phyloP scores from a whole-genome alignment of 805 yeast species.

The Schwanniomyces yamadae region DNA sequence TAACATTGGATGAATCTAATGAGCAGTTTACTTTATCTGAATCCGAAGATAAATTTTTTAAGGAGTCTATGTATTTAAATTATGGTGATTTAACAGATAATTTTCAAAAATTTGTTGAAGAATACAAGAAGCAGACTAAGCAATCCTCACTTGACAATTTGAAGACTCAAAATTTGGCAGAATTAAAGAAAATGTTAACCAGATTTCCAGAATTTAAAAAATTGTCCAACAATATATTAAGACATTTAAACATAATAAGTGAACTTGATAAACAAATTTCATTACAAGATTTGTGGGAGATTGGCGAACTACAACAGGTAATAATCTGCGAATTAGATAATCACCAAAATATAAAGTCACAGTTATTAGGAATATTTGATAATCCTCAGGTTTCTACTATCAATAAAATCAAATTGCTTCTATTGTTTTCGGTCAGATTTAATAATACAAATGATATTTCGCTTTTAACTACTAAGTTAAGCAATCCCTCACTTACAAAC shows the following conservation, averaged over 20 bases:
- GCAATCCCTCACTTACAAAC: conserved; percentile 26
- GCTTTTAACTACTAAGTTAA: conserved; percentile 24
- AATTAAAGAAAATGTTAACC: conserved; percentile 87
- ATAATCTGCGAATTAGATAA: conserved; percentile 55
- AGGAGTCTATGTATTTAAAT: conserved; percentile 80
- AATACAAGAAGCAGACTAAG: conserved; percentile 78
- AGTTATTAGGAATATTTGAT: conserved; percentile 53
- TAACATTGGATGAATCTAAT: conserved; percentile 59
- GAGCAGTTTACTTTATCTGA: conserved; percentile 49
- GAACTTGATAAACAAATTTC: conserved; percentile 80
- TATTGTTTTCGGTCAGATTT: conserved; percentile 70
- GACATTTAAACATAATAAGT: conserved; percentile 86
- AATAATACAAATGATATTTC: conserved; percentile 21
- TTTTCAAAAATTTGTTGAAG: conserved; percentile 79
- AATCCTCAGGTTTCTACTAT: conserved; percentile 43
- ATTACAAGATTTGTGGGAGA: conserved; percentile 66
- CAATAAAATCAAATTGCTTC: conserved; percentile 68
- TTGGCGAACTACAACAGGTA: conserved; percentile 88
- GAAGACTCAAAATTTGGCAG: conserved; percentile 67
- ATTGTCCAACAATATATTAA: conserved; percentile 81
- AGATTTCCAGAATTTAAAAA: conserved; percentile 93
- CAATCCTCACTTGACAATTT: conserved; percentile 57
- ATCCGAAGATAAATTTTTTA: conserved; percentile 72
- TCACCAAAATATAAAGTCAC: conserved; percentile 43
- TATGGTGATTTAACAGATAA: conserved; percentile 93